Base-by-base conservation (phyloP, 495 filamentous ascomycete genomes). In the Talaromyces stipitatus region DNA sequence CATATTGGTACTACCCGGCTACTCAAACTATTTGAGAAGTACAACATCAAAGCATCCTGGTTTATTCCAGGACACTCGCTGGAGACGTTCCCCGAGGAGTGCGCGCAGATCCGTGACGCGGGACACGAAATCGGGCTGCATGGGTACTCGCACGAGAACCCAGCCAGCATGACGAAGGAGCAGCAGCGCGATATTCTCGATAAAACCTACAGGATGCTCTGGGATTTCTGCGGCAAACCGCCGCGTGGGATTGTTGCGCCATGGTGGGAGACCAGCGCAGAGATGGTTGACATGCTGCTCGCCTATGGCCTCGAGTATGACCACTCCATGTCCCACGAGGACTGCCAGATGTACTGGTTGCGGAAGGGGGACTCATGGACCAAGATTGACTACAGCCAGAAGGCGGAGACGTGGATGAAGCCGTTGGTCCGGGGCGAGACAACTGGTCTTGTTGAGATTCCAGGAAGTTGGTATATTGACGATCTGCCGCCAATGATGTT, bases 41-140 rank as follows among this genome's bases (percentile, higher is more conserved):
- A 90, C 76, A 81, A 84, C 57, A 92, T 92, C 73, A 91, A 88
- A 69, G 81, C 85, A 11, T 89, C 87, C 6, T 91, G 86, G 85
- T 91, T 92, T 68, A 90, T 92, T 58, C 88, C 88, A 0, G 88
- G 87, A 0, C 88, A 92, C 68, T 85, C 82, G 0, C 79, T 92
- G 14, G 88, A 92, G 58, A 89, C 78, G 12, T 91, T 91, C 64
- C 88, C 87, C 0, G 85, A 88, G 63, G 86, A 90, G 63, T 88
- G 85, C 62, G 81, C 82, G 26, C 78, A 82, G 72, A 78, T 92
- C 27, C 77, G 85, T n/a, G 88, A 91, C 57, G 74, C 79, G 3
- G 88, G 88, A 1, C 88, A 90, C 64, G 88, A 91, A 65, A 90
- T 92, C 61, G 88, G 88, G 6, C 80, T 88, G 0, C 85, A 87